Evolutionary conservation across 2,329 filamentous ascomycete genomes (phyloP), one percentile per base, ranked within the genome.

Genomic region (Claviceps quebecensis): DNA sequence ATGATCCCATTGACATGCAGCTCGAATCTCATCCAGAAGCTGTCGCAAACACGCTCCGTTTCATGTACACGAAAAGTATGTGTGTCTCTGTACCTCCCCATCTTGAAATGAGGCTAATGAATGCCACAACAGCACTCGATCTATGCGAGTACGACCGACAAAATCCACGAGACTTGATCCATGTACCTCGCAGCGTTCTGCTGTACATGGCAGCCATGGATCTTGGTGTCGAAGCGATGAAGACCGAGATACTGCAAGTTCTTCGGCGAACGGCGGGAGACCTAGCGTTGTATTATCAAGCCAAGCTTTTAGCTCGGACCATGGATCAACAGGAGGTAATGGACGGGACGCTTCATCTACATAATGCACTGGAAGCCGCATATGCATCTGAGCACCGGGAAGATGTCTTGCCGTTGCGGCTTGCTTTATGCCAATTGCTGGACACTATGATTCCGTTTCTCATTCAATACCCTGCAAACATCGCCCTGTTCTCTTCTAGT

Each of bases 61-160:
- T 64, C 52, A 61, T 69, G 48, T 69, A 69, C 50, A 66, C 63
- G 5, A 54, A 61, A 19, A 57, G 67, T 67, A 53, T 52, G 58
- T 37, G 17, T 16, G 16, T n/a, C 11, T 16, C 22, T 38, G 8
- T 17, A 40, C 36, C 34, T 29, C n/a, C n/a, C 26, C 11, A n/a
- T 19, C 11, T 45, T n/a, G 22, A n/a, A 14, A n/a, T 14, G 36
- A 46, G 4, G 37, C 37, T 50, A 41, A 39, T 16, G 4, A n/a
- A 13, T 13, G 5, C 19, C 8, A 26, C n/a, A 37, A 26, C 6
- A 54, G 53, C 37, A 6, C 38, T 54, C 13, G 53, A 52, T 36
- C 23, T 46, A 26, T 65, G 61, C 23, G 59, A 67, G 5, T 58
- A 54, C 41, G 55, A 63, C 22, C 29, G 39, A 5, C 22, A 52